Base-by-base conservation (phyloP, 2,329 filamentous ascomycete species). In the Phialophora expanda region DNA sequence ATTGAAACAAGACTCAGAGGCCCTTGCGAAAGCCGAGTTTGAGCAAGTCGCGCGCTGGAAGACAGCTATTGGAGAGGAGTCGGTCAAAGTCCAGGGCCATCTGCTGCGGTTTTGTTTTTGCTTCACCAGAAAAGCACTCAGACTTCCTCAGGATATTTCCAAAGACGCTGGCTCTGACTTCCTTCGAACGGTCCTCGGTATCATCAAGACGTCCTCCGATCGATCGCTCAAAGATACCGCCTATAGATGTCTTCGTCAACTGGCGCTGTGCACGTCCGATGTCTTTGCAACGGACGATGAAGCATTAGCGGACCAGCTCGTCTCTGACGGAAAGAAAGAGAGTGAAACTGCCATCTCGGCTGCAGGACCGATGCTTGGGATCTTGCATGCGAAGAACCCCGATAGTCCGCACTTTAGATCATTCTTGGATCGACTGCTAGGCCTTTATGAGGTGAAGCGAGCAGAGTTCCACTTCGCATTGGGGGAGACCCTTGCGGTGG, bases 401-500 rank as follows among this genome's bases (percentile, higher is more conserved):
- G 66, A 73, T 30, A 72, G 76, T 34, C 78, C 80, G 2, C 72
- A 76, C 3, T 62, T 65, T 30, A 12, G 60, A 1, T 79, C 83
- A 9, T 85, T 96, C 5, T 78, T 92, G 12, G 83, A 87, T 11
- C 87, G 86, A 30, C 80, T 98, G 0, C 91, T 93, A 75, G 84
- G 84, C 9, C 82, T 98, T 2, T 90, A 96, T 72, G 93, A 97
- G 74, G 87, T 95, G 51, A 91, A 91, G 71, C 90, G 93, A 71
- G 87, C 91, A 0, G 94, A 98, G 76, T 85, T 93, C 1, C 94
- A 97, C 68, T 97, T 99, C 75, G 87, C 92, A 0, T 88, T 96
- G 30, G 95, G 95, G 14, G 93, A 97, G 75, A 92, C 95, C 12
- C 85, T 98, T 61, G 90, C 90, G 55, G 90, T 90, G 55, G 86